phyloP scores from a whole-genome alignment of 768 basidiomycete genomes.

The Phlebiopsis gigantea region DNA sequence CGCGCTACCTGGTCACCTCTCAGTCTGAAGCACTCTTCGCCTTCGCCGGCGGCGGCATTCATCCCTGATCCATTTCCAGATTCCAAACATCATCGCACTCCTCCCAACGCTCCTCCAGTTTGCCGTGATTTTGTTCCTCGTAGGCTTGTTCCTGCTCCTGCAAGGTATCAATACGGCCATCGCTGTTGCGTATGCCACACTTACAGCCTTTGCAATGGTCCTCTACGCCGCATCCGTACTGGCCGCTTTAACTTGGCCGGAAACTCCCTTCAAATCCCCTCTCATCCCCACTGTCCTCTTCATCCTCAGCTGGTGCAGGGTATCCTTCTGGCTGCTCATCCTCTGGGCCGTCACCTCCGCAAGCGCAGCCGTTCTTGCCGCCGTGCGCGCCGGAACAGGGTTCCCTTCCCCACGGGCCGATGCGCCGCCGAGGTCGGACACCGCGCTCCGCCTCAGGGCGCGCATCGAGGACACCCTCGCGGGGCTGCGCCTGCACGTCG shows the following conservation, averaged over 20 bases:
- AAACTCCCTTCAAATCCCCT: conserved; percentile 8
- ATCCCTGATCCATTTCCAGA: neutral
- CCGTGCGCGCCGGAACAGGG: no score
- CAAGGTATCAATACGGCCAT: neutral
- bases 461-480: neutral
- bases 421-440: no score
- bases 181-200: neutral
- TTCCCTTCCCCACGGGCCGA: no score
- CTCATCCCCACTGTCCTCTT: neutral
- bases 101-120: conserved; percentile 10
- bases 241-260: neutral
- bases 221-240: neutral
- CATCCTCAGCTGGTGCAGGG: neutral
- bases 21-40: neutral
- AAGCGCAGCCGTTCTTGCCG: no score
- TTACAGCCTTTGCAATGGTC: conserved; percentile 1
- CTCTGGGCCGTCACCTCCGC: neutral
- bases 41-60: conserved; percentile 4
- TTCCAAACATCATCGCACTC: conserved; percentile 5
- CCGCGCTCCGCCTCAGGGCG: neutral
- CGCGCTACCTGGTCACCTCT: neutral
- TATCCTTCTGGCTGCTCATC: neutral
- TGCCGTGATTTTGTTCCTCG: conserved; percentile 8
- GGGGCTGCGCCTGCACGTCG: no score
- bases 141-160: conserved; percentile 7